A percentile compares a stretch with the other conserved stretches of the same genome.
Evolutionary conservation across 2,329 filamentous ascomycete species (phyloP).

Genomic region (Neurospora sp.): DNA sequence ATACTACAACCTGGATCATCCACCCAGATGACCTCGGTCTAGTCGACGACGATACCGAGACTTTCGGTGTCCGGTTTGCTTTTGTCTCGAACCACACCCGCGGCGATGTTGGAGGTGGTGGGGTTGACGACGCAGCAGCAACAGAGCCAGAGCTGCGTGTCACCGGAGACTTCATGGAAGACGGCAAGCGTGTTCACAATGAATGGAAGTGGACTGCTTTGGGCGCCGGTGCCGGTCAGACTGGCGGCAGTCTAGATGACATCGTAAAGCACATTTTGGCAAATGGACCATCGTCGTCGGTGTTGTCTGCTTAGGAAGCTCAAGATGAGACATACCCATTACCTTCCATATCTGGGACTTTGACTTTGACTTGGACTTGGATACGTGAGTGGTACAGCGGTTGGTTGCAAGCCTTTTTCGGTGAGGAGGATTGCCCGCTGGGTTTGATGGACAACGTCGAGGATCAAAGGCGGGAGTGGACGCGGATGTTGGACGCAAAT

Average conservation of each 20-base stretch:
- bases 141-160: conserved; percentile 5
- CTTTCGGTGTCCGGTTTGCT: conserved; percentile 12
- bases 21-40: conserved; percentile 7
- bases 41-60: conserved; percentile 10
- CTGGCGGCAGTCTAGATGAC: conserved; percentile 31
- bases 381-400: background rate
- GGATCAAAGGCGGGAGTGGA: background rate
- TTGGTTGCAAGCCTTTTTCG: background rate
- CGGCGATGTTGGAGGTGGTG: background rate
- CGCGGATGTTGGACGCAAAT: background rate
- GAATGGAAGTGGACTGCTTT: conserved; percentile 9
- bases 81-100: background rate
- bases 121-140: background rate
- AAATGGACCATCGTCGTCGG: conserved; percentile 1
- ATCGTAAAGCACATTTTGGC: conserved; percentile 8
- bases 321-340: background rate
- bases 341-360: background rate
- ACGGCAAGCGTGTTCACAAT: conserved; percentile 1
- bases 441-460: background rate
- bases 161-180: conserved; percentile 3
- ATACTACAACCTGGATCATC: conserved; percentile 8
- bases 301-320: background rate
- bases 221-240: background rate
- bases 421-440: background rate
- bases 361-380: background rate